Base-by-base conservation (phyloP, 1,139 yeast genomes). In the Saccharomyces pastorianus region DNA sequence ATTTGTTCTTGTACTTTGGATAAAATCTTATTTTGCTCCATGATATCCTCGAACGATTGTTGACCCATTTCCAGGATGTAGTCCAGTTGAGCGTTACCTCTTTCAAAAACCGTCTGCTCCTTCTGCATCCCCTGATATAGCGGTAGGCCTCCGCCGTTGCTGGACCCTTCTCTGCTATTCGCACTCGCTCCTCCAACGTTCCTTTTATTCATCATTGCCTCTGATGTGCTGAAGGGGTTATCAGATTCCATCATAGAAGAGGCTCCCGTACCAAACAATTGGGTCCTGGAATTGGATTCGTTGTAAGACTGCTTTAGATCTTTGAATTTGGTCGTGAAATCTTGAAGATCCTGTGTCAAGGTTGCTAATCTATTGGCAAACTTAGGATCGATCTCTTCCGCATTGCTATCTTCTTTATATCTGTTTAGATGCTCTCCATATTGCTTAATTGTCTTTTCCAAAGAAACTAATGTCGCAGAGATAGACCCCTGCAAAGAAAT, bases 11-110 rank as follows among this genome's bases (percentile, higher is more conserved):
- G 90, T 41, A 93, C 77, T 56, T 75, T 76, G 58, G 80, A 75
- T 56, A 93, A 76, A 27, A 84, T 77, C 63, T 85, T 86, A 67
- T 88, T 87, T 67, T 93, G 98, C 54, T 86, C 91, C 31, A 88
- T 85, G 31, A 93, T 76, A 65, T 91, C 96, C 53, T 88, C 96
- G 61, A 90, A 80, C 1, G 96, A 90, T 55, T 81, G 80, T 58
- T 86, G 83, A 1, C 97, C 98, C 83, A 89, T 85, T 65, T 88
- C 97, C 53, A 93, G 71, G 50, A 93, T 89, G 60, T 88, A 90
- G 67, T 93, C 99, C 59, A 93, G 73, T 66, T 88, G 96, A 55
- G 83, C 84, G 32, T 87, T 83, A 0, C 96, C 90, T 55, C 88
- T 75, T 28, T 79, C 77, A 54, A 93, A 74, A 7, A 85, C 78